Conservation (phyloP, 1,139 yeast genomes). For the Kazachstania sp. region DNA sequence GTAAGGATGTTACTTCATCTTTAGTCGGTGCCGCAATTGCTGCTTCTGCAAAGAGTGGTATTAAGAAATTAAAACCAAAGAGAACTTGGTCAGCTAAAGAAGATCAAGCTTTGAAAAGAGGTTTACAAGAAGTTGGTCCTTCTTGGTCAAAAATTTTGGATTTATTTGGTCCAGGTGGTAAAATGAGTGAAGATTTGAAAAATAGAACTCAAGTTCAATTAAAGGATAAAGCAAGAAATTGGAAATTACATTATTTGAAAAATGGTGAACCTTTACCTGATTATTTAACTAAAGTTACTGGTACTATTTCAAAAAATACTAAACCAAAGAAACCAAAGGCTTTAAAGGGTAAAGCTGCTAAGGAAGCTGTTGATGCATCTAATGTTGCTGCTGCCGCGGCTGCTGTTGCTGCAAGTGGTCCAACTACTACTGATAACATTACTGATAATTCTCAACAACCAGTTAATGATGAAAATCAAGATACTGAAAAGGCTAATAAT, state of each 20-base stretch:
- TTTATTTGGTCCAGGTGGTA: conserved; percentile 87
- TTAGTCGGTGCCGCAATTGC: conserved; percentile 21
- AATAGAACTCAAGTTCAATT: conserved; percentile 84
- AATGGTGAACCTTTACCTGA: conserved; percentile 65
- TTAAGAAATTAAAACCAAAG: conserved; percentile 27
- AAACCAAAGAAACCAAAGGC: conserved; percentile 27
- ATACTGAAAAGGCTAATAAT: conserved; percentile 1
- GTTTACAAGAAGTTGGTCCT: conserved; percentile 75
- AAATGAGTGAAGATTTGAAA: conserved; percentile 70
- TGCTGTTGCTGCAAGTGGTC: background rate
- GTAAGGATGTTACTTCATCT: conserved; percentile 7
- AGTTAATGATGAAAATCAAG: background rate
- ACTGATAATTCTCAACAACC: background rate
- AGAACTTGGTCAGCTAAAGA: conserved; percentile 82
- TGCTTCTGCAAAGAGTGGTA: conserved; percentile 9
- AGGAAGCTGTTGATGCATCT: background rate
- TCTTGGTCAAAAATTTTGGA: conserved; percentile 88
- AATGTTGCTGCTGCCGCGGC: background rate
- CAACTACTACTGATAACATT: background rate
- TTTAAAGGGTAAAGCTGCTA: background rate
- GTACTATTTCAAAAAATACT: conserved; percentile 60
- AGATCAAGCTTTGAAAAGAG: conserved; percentile 75
- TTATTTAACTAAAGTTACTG: conserved; percentile 75
- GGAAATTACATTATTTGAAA: conserved; percentile 80
- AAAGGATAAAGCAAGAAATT: conserved; percentile 91